Evolutionary conservation across 1,139 yeast genomes (phyloP).

Genomic region (Insectozyma bohioensis): DNA sequence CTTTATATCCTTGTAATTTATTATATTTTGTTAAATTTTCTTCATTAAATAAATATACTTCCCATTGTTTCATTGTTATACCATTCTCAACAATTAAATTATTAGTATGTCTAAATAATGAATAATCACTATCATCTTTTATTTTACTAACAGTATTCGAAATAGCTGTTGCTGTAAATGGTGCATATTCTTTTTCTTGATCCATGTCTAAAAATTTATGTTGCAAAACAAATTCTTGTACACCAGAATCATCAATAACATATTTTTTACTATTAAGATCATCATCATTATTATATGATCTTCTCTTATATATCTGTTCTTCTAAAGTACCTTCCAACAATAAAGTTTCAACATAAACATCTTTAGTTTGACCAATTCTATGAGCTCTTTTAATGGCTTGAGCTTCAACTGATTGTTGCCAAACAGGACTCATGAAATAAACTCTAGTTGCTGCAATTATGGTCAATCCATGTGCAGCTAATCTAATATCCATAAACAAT

Average conservation of each 20-base stretch:
- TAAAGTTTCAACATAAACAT: conserved; percentile 59
- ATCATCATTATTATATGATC: conserved; percentile 22
- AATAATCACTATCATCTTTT: conserved; percentile 19
- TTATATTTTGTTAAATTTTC: conserved; percentile 9
- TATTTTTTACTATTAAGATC: conserved; percentile 24
- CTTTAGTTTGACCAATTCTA: conserved; percentile 14
- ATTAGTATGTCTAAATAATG: conserved; percentile 25
- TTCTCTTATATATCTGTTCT: conserved; percentile 57
- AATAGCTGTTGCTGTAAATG: conserved; percentile 24
- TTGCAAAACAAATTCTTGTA: conserved; percentile 53
- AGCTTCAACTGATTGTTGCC: conserved; percentile 49
- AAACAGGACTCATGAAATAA: conserved; percentile 67
- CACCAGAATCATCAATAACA: conserved; percentile 56
- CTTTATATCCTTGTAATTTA: conserved; percentile 5
- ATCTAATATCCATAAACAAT: conserved; percentile 62
- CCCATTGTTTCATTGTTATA: conserved; percentile 4
- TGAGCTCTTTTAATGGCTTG: conserved; percentile 15
- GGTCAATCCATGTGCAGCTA: conserved; percentile 72
- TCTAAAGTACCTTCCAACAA: conserved; percentile 62
- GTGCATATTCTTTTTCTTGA: conserved; percentile 29
- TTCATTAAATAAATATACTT: conserved; percentile 7
- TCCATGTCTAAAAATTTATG: conserved; percentile 44
- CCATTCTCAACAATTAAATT: conserved; percentile 4
- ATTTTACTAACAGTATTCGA: no score
- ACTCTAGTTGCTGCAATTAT: conserved; percentile 68